These are phyloP conservation scores for Solanum tarijense DNA, from an alignment of 257 asterid species.

Conservation along the genomic window DNA sequence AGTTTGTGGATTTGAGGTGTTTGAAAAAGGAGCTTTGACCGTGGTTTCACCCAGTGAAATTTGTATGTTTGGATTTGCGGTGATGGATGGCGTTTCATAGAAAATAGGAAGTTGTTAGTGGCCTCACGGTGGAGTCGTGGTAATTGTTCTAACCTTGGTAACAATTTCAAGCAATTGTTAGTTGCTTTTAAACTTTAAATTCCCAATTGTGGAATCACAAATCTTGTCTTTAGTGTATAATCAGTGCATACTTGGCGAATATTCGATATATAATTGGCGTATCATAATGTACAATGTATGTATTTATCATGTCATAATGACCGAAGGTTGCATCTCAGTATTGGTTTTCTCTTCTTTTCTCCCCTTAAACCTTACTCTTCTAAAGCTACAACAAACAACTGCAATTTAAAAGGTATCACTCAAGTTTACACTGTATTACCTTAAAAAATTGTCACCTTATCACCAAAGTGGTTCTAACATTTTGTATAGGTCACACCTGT, in stretches of 20 bases:
- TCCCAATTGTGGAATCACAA: background rate
- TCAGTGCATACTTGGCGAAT: background rate
- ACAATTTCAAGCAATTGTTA: background rate
- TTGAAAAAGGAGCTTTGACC: background rate
- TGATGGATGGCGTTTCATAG: background rate
- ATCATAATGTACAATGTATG: background rate
- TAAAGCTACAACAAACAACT: background rate
- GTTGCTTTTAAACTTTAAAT: background rate
- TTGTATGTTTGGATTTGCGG: background rate
- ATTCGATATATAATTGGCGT: background rate
- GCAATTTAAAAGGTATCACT: background rate
- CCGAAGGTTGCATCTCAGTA: background rate
- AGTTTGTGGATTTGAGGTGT: background rate
- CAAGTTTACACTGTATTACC: background rate
- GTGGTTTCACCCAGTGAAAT: background rate
- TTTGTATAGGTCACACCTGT: background rate
- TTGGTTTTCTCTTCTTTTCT: background rate
- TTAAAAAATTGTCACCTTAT: background rate
- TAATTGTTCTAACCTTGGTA: background rate
- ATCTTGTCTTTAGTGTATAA: background rate
- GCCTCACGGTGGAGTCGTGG: background rate
- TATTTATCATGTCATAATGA: background rate
- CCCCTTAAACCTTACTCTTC: background rate
- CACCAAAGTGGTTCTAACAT: background rate
- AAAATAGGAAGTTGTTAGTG: background rate